Evolutionary conservation across 306 rosid genomes (phyloP).

Genomic region (Quercus variabilis): DNA sequence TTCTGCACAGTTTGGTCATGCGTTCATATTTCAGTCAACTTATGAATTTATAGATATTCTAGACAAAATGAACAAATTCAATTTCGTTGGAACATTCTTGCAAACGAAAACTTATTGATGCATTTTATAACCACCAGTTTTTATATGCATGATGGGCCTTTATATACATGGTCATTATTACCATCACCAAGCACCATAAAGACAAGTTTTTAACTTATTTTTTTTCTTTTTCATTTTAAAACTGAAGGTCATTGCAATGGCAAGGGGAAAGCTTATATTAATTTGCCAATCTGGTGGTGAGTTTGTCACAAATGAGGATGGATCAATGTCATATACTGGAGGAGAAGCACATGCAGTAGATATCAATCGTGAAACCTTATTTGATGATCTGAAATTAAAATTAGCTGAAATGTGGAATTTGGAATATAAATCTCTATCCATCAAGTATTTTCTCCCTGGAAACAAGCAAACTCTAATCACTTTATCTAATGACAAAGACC

Average conservation of each 20-base stretch:
- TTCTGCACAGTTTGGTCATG: background rate
- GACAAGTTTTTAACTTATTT: background rate
- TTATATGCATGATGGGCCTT: background rate
- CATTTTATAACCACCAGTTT: background rate
- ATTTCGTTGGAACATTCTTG: background rate
- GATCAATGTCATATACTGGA: constrained; percentile 46
- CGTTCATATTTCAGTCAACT: background rate
- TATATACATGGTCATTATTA: background rate
- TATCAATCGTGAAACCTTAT: constrained; percentile 35
- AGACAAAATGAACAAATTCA: background rate
- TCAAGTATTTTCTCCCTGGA: constrained; percentile 56
- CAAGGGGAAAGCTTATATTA: constrained; percentile 49
- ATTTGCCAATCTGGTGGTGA: constrained; percentile 54
- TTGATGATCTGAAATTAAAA: constrained; percentile 48
- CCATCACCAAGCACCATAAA: background rate
- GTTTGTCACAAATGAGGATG: constrained; percentile 40
- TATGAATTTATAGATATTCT: background rate
- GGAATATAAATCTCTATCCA: constrained; percentile 31
- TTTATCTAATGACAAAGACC: constrained; percentile 43
- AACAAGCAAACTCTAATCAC: constrained; percentile 45
- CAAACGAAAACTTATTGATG: background rate
- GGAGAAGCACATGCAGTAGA: constrained; percentile 62
- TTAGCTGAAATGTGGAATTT: constrained; percentile 45
- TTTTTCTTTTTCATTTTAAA: background rate
- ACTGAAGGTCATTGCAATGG: constrained; percentile 37